phyloP scores from a whole-genome alignment of 805 yeast genomes.

The Komagataella phaffii region DNA sequence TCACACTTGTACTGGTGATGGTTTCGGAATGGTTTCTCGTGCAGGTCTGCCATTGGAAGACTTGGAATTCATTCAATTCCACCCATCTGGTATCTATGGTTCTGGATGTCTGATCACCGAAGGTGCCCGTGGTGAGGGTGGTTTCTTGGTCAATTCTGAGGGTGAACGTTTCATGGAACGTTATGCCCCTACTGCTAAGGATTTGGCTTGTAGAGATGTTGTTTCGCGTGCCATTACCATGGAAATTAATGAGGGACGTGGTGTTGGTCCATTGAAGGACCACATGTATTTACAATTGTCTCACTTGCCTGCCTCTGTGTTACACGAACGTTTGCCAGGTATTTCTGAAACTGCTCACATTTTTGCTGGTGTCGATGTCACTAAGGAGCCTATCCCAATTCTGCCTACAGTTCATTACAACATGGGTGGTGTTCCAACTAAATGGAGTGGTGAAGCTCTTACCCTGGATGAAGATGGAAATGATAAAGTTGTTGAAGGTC shows the following conservation, averaged over 20 bases:
- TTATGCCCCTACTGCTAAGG: constrained; percentile 97
- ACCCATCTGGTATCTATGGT: constrained; percentile 98
- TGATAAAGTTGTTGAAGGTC: constrained; percentile 85
- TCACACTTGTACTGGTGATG: constrained; percentile 99
- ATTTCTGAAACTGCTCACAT: constrained; percentile 96
- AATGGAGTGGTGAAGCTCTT: constrained; percentile 90
- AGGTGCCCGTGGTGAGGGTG: constrained; percentile 99
- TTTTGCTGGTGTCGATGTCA: constrained; percentile 98
- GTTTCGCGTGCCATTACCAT: constrained; percentile 96
- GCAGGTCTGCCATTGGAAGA: constrained; percentile 98
- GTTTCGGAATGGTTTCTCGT: constrained; percentile 95
- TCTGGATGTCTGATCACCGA: constrained; percentile 98
- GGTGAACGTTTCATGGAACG: constrained; percentile 99
- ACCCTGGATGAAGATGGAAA: constrained; percentile 77
- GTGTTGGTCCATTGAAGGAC: constrained; percentile 94
- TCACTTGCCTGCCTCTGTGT: constrained; percentile 84
- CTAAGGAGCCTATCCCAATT: constrained; percentile 98
- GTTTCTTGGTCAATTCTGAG: constrained; percentile 86
- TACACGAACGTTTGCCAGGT: constrained; percentile 96
- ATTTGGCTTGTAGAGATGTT: constrained; percentile 95
- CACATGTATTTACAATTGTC: constrained; percentile 91
- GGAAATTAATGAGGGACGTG: constrained; percentile 98
- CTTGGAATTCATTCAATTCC: constrained; percentile 96
- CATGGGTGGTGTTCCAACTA: constrained; percentile 99
- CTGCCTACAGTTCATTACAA: constrained; percentile 97